phyloP scores from a whole-genome alignment of 805 yeast genomes.

The Pichia nanzhaoensis region DNA sequence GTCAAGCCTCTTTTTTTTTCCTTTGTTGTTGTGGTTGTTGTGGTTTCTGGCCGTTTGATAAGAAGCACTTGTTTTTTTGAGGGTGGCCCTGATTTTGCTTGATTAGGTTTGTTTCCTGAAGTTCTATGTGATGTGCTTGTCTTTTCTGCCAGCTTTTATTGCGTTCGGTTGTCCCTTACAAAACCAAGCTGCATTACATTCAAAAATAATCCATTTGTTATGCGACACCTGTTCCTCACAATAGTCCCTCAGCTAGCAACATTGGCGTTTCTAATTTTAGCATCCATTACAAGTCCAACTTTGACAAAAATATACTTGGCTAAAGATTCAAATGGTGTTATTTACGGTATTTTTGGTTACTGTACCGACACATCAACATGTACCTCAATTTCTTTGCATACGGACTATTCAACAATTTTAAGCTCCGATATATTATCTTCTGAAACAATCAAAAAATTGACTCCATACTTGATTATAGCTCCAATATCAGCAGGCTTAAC shows the following conservation, averaged over 20 bases:
- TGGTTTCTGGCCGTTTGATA: neutral
- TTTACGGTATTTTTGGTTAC: constrained; percentile 63
- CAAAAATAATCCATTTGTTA: too few species aligned
- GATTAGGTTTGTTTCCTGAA: too few species aligned
- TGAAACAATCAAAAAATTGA: constrained; percentile 41
- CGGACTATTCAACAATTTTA: neutral
- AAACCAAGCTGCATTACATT: neutral
- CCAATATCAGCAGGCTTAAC: constrained; percentile 66
- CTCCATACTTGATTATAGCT: constrained; percentile 47
- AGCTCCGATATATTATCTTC: neutral
- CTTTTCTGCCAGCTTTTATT: too few species aligned
- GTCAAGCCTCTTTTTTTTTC: neutral
- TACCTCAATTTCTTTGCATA: constrained; percentile 31
- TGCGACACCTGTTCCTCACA: constrained; percentile 21
- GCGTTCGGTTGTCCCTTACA: too few species aligned
- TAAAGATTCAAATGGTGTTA: constrained; percentile 33
- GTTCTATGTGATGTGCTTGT: too few species aligned
- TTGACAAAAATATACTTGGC: constrained; percentile 43
- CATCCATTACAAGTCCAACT: constrained; percentile 58
- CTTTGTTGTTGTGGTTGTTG: neutral
- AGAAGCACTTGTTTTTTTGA: neutral
- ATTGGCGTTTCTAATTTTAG: constrained; percentile 55
- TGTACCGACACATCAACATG: constrained; percentile 33
- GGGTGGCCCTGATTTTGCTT: too few species aligned
- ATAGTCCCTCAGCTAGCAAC: constrained; percentile 44